A percentile compares a stretch with the other conserved stretches of the same genome.
Evolutionary conservation across 371 early-diverging fungal genomes (phyloP).

Genomic region (Mucor velutinosus): DNA sequence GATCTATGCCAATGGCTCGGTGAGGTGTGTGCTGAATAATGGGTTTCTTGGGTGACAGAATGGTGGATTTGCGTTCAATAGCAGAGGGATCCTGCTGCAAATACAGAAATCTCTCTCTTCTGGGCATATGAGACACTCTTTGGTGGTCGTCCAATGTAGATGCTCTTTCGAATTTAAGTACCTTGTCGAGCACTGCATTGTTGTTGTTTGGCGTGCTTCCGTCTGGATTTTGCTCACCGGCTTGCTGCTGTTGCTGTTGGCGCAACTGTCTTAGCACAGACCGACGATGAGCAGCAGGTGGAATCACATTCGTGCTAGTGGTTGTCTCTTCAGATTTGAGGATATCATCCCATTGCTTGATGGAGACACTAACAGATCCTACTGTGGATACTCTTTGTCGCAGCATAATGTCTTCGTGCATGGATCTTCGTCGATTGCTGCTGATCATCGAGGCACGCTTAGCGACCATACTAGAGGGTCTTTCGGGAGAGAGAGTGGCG

Average conservation of each 20-base stretch:
- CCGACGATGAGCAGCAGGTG: conserved; percentile 27
- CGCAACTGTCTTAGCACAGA: conserved; percentile 25
- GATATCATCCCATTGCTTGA: conserved; percentile 47
- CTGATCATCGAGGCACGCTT: conserved; percentile 28
- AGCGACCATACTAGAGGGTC: conserved; percentile 32
- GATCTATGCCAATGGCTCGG: conserved; percentile 23
- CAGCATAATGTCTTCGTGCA: conserved; percentile 33
- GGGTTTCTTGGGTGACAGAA: background rate
- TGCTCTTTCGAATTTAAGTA: conserved; percentile 50
- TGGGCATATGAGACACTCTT: conserved; percentile 38
- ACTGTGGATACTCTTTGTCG: conserved; percentile 28
- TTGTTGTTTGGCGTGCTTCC: conserved; percentile 8
- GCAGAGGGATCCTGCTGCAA: conserved; percentile 44
- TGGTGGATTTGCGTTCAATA: conserved; percentile 29
- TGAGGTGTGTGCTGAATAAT: background rate
- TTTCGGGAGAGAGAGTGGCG: conserved; percentile 12
- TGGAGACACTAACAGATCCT: conserved; percentile 40
- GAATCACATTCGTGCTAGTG: background rate
- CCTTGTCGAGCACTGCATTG: conserved; percentile 46
- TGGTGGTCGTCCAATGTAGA: conserved; percentile 44
- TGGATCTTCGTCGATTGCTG: conserved; percentile 30
- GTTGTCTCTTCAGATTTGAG: conserved; percentile 22
- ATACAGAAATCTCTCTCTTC: conserved; percentile 45
- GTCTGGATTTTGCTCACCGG: background rate
- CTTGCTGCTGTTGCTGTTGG: conserved; percentile 21